phyloP scores from a whole-genome alignment of 2,329 filamentous ascomycete genomes.

The Metarhizium anisopliae region DNA sequence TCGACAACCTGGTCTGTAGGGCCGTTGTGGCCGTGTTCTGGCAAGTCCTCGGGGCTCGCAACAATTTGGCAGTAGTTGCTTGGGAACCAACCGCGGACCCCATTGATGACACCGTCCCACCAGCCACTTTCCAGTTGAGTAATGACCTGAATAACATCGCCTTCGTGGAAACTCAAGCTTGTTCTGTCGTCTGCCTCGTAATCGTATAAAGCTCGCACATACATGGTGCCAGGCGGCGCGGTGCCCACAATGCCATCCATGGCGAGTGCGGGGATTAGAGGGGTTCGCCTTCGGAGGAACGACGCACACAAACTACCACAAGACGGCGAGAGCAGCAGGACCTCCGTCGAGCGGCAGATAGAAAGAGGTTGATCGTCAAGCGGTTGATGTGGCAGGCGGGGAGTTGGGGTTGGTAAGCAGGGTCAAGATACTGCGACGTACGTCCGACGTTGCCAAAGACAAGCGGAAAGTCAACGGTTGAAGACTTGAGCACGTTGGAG shows the following conservation, averaged over 20 bases:
- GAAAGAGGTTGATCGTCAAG: neutral
- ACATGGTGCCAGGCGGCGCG: slow-evolving; percentile 62
- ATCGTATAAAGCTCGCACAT: slow-evolving; percentile 92
- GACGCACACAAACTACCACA: neutral
- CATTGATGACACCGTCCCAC: slow-evolving; percentile 99
- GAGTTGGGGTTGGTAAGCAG: neutral
- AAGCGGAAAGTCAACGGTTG: neutral
- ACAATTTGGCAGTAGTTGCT: slow-evolving; percentile 97
- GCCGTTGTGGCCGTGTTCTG: slow-evolving; percentile 48
- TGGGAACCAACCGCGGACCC: slow-evolving; percentile 95
- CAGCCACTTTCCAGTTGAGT: slow-evolving; percentile 96
- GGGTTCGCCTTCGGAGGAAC: neutral
- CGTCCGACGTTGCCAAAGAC: neutral
- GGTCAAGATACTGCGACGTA: neutral
- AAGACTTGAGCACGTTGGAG: neutral
- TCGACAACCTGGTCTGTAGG: slow-evolving; percentile 49
- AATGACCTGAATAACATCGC: slow-evolving; percentile 96
- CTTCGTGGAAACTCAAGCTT: slow-evolving; percentile 91
- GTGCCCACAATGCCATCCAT: slow-evolving; percentile 57
- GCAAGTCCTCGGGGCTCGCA: slow-evolving; percentile 62
- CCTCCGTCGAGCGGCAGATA: neutral
- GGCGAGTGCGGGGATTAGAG: slow-evolving; percentile 8
- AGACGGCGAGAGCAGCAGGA: neutral
- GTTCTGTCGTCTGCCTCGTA: slow-evolving; percentile 97
- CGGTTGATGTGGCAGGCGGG: neutral